phyloP scores from a whole-genome alignment of 2,329 filamentous ascomycete species.

The Calonectria hongkongensis region DNA sequence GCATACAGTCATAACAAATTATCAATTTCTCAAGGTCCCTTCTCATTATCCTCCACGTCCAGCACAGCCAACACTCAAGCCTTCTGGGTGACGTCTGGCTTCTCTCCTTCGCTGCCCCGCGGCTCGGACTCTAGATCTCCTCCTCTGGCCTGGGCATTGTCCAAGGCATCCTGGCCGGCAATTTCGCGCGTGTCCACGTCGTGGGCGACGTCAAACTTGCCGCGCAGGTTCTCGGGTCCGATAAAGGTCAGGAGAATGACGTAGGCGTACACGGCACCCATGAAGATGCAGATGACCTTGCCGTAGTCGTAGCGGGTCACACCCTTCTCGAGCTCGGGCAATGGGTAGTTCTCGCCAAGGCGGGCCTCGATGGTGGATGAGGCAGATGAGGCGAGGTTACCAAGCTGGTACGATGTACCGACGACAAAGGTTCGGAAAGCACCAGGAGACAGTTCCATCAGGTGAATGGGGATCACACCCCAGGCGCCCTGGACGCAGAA shows the following conservation, averaged over 20 bases:
- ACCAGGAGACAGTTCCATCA: conserved; percentile 85
- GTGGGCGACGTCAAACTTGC: conserved; percentile 70
- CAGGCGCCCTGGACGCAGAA: conserved; percentile 87
- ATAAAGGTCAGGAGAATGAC: conserved; percentile 77
- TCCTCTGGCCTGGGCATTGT: conserved; percentile 36
- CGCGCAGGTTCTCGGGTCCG: conserved; percentile 73
- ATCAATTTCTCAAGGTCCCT: background rate
- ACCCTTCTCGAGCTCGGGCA: conserved; percentile 72
- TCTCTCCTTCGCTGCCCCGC: conserved; percentile 35
- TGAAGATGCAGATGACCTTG: conserved; percentile 92
- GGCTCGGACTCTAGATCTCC: conserved; percentile 46
- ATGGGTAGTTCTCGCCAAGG: conserved; percentile 84
- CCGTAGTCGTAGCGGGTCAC: conserved; percentile 82
- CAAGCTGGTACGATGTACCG: conserved; percentile 84
- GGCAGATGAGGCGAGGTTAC: conserved; percentile 82
- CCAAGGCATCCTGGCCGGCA: conserved; percentile 62
- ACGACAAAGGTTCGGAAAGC: conserved; percentile 85
- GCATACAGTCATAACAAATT: conserved; percentile 1
- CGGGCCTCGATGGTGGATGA: conserved; percentile 85
- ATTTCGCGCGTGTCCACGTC: conserved; percentile 69
- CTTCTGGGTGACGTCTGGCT: conserved; percentile 36
- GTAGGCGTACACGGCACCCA: conserved; percentile 85
- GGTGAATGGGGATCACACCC: conserved; percentile 85
- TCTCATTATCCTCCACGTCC: background rate
- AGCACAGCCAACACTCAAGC: background rate